These are phyloP conservation scores for Saxophila tyrrhenica DNA, from an alignment of 495 filamentous ascomycete genomes.

Conservation along the genomic window DNA sequence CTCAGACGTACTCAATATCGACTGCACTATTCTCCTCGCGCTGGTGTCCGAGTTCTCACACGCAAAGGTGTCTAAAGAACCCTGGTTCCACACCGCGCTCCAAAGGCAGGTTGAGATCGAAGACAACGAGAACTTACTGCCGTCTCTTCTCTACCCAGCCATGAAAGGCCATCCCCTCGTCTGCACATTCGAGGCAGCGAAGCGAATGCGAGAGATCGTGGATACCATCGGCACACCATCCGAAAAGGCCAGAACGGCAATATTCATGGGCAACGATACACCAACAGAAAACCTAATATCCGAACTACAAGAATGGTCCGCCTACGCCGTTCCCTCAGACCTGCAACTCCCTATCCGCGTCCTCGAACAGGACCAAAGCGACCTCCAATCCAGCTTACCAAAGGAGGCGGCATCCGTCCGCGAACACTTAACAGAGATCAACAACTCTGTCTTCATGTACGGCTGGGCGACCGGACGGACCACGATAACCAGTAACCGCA, in stretches of 20 bases:
- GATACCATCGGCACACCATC: conserved; percentile 52
- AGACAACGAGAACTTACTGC: conserved; percentile 46
- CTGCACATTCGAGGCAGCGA: conserved; percentile 51
- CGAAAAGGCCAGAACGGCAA: conserved; percentile 44
- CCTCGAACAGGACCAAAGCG: conserved; percentile 26
- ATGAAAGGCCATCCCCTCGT: conserved; percentile 43
- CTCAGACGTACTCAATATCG: conserved; percentile 53
- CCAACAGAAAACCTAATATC: conserved; percentile 27
- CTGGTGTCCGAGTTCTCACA: conserved; percentile 63
- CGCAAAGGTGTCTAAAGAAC: conserved; percentile 33
- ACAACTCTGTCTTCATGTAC: conserved; percentile 52
- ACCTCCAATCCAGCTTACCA: conserved; percentile 11
- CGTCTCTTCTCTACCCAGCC: conserved; percentile 51
- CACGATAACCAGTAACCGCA: conserved; percentile 57
- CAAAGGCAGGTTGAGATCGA: conserved; percentile 56
- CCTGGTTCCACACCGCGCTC: conserved; percentile 45
- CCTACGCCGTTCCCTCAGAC: conserved; percentile 38
- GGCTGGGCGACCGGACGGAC: conserved; percentile 51
- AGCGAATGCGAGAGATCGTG: conserved; percentile 56
- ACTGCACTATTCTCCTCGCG: conserved; percentile 63
- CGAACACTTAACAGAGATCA: conserved; percentile 45
- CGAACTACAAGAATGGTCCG: conserved; percentile 39
- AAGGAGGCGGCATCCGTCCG: conserved; percentile 14
- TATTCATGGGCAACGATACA: conserved; percentile 39
- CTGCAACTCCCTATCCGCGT: conserved; percentile 43